phyloP scores from a whole-genome alignment of 495 filamentous ascomycete species.

The Trichoderma erinaceum region DNA sequence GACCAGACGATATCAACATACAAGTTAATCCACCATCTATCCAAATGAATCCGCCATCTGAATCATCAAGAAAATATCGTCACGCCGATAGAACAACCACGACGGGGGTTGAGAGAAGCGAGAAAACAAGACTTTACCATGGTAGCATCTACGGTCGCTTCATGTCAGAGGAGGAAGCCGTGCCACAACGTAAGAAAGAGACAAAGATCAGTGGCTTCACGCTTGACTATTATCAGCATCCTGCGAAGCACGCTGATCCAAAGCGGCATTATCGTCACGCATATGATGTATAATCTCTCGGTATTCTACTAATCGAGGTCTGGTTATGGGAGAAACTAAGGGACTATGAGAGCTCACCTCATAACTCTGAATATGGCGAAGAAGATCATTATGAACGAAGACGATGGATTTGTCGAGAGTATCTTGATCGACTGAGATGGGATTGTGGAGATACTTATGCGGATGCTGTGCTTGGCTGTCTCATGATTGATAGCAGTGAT shows the following conservation, averaged over 20 bases:
- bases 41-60: too few species aligned
- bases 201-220: conserved; percentile 8
- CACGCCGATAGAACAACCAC: not conserved
- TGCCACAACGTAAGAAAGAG: not conserved
- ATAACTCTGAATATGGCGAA: not conserved
- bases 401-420: not conserved
- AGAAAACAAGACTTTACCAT: not conserved
- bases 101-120: not conserved
- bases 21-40: not conserved
- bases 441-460: not conserved
- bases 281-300: conserved; percentile 17
- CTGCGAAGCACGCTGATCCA: conserved; percentile 1
- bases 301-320: conserved; percentile 9
- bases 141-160: not conserved
- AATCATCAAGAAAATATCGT: not conserved
- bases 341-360: not conserved
- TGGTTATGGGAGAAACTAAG: not conserved
- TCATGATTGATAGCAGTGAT: not conserved
- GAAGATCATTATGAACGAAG: not conserved
- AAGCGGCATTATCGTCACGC: conserved; percentile 8
- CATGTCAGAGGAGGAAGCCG: not conserved
- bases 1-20: not conserved
- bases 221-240: conserved; percentile 15
- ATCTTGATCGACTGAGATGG: not conserved
- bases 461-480: not conserved